A percentile compares a stretch with the other conserved stretches of the same genome.
Evolutionary conservation across 345 rosid genomes (phyloP).

Genomic region (Mallotus nudiflorus): DNA sequence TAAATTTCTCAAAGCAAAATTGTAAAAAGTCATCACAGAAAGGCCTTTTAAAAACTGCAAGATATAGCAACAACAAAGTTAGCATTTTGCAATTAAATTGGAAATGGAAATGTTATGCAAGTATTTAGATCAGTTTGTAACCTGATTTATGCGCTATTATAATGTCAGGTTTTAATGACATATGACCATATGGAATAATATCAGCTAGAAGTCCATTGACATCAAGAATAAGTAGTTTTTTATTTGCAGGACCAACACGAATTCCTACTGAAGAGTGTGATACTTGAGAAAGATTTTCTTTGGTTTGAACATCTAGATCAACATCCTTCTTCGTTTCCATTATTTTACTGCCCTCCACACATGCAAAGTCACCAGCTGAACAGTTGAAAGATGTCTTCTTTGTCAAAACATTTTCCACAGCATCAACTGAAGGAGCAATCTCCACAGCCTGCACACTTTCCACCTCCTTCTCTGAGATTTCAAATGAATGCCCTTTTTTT

Average conservation of each 20-base stretch:
- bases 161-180: slow-evolving; percentile 1
- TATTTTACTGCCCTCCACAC: slow-evolving; percentile 13
- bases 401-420: slow-evolving; percentile 5
- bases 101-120: not conserved
- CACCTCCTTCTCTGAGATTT: slow-evolving; percentile 14
- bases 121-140: not conserved
- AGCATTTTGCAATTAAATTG: not conserved
- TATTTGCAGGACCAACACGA: slow-evolving; percentile 9
- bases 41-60: slow-evolving; percentile 36
- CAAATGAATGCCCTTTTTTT: slow-evolving; percentile 13
- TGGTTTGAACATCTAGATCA: slow-evolving; percentile 8
- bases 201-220: slow-evolving; percentile 36
- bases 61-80: not conserved
- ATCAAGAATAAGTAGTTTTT: slow-evolving; percentile 36
- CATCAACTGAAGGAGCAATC: slow-evolving; percentile 15
- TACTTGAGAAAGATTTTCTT: slow-evolving; percentile 19
- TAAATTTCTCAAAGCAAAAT: slow-evolving; percentile 33
- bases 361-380: slow-evolving; percentile 17
- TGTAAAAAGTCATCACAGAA: slow-evolving; percentile 29
- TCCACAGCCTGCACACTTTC: slow-evolving; percentile 5
- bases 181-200: slow-evolving; percentile 15
- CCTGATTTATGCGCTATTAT: slow-evolving; percentile 23
- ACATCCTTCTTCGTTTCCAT: slow-evolving; percentile 18
- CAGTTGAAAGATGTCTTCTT: slow-evolving; percentile 15
- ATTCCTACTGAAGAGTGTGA: slow-evolving; percentile 23